A percentile compares a stretch with the other conserved stretches of the same genome.
These are phyloP conservation scores for Leptodontidium sp. DNA, from an alignment of 2,329 filamentous ascomycete genomes.

Conservation along the genomic window DNA sequence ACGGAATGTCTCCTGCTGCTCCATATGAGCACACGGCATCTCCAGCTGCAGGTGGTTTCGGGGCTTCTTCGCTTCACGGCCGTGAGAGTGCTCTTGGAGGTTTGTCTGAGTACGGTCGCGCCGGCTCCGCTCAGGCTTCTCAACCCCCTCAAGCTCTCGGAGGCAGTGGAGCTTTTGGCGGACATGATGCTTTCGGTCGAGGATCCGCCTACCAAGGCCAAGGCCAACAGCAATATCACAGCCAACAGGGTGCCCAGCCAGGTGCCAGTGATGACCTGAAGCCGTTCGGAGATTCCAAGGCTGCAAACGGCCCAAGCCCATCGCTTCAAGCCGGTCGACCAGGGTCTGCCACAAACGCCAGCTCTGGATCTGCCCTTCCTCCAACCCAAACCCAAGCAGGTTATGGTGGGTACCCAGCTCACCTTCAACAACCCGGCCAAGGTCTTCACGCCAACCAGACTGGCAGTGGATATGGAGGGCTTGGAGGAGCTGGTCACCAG, in stretches of 20 bases:
- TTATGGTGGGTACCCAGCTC: slow-evolving; percentile 48
- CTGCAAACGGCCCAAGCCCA: slow-evolving; percentile 47
- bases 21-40: slow-evolving; percentile 48
- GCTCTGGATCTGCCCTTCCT: slow-evolving; percentile 45
- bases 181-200: slow-evolving; percentile 48
- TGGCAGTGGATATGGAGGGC: slow-evolving; percentile 48
- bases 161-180: slow-evolving; percentile 45
- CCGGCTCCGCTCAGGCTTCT: slow-evolving; percentile 46
- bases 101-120: slow-evolving; percentile 48
- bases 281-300: slow-evolving; percentile 48
- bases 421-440: slow-evolving; percentile 47
- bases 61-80: slow-evolving; percentile 46
- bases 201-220: slow-evolving; percentile 48
- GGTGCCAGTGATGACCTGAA: slow-evolving; percentile 47
- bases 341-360: slow-evolving; percentile 48
- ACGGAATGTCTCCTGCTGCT: slow-evolving; percentile 46
- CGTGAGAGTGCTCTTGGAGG: slow-evolving; percentile 47
- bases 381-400: slow-evolving; percentile 47
- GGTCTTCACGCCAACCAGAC: slow-evolving; percentile 47
- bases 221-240: slow-evolving; percentile 44
- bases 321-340: slow-evolving; percentile 48
- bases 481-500: slow-evolving; percentile 59
- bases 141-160: slow-evolving; percentile 46
- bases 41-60: slow-evolving; percentile 46
- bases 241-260: slow-evolving; percentile 44